Conservation (phyloP, 1,284 basidiomycete genomes). For the Boletus subluridellus region DNA sequence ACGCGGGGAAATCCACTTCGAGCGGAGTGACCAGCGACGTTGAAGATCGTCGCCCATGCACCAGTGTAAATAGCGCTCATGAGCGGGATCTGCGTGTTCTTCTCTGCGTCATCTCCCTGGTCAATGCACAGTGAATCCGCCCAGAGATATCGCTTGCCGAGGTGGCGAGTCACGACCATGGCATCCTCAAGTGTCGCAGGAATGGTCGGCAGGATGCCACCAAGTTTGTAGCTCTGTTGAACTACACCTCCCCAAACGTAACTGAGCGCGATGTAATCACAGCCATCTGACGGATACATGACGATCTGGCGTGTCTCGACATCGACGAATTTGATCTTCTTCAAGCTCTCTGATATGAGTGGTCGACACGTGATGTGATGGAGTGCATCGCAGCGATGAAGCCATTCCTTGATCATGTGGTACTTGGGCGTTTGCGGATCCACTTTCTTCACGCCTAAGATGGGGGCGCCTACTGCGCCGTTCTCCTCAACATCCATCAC, state of each 20-base stretch:
- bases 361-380: not conserved
- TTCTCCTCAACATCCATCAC: not conserved
- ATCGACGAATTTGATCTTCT: not conserved
- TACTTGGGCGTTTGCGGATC: not conserved
- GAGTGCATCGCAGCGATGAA: not conserved
- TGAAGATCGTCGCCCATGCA: not conserved
- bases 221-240: not conserved
- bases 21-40: not conserved
- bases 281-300: not conserved
- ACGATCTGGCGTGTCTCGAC: not conserved
- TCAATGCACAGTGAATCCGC: not conserved
- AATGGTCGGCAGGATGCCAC: not conserved
- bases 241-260: not conserved
- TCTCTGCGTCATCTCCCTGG: not conserved
- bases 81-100: not conserved
- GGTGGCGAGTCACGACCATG: not conserved
- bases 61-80: not conserved
- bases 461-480: not conserved
- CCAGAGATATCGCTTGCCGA: not conserved
- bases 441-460: not conserved
- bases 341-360: not conserved
- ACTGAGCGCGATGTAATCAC: not conserved
- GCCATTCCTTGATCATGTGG: not conserved
- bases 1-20: not conserved
- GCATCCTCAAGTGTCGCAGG: not conserved